Evolutionary conservation across 2,329 filamentous ascomycete genomes (phyloP), one percentile per base, ranked within the genome.

Genomic region (Penicillium freii): DNA sequence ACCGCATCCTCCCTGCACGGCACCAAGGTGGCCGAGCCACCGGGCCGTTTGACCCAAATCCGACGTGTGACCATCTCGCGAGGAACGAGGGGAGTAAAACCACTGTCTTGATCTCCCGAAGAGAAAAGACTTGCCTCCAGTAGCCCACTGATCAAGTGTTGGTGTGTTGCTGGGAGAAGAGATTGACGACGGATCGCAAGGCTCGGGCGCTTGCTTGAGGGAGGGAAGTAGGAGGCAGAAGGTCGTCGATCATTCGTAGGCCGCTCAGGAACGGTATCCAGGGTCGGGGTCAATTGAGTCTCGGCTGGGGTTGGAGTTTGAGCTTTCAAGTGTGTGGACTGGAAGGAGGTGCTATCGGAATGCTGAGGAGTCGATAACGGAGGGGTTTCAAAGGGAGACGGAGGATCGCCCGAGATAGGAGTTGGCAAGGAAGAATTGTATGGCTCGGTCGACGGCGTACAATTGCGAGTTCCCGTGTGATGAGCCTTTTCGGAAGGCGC

Each of bases 21-120:
- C 54, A 99, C 88, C 68, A 94, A 81, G 15, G 94, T 99, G 39
- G 93, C 87, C 56, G 93, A 97, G 58, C 87, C 90, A 63, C 88
- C 84, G 21, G 90, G 89, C 68, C 93, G 84, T 80, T 89, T 94
- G 71, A 97, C 93, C 94, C 94, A 99, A 67, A 97, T 87, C 81
- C 96, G 97, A 72, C 91, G 75, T 51, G 69, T 67, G 56, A 74
- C 66, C 74, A 75, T 77, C 51, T 72, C 73, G 58, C 63, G 45
- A 51, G 62, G 59, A 54, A 62, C 54, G 47, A 64, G 56, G 42
- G 62, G 58, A 19, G 60, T 54, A 46, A 62, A 59, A 50, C 55
- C 59, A 52, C 49, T 60, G 53, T 57, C 62, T 17, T 61, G 61
- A 23, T 67, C 67, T 39, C 64, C 67, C 60, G 67, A 33, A 63